Evolutionary conservation across 2,329 filamentous ascomycete species (phyloP).

Genomic region (Ophiostoma angusticollis): DNA sequence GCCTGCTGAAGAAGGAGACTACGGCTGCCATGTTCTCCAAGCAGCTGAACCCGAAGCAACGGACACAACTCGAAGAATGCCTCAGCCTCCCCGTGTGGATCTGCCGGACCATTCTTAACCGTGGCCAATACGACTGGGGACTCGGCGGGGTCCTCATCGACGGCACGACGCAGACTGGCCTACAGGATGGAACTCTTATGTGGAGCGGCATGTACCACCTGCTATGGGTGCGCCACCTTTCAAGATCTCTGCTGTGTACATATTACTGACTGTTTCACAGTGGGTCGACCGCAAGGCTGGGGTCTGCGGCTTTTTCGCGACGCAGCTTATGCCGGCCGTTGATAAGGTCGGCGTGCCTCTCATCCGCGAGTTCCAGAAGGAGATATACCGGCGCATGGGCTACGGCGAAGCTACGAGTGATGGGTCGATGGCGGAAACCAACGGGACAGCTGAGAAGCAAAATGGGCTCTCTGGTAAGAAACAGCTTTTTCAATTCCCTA

Average conservation of each 20-base stretch:
- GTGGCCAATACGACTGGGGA: constrained; percentile 17
- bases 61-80: constrained; percentile 8
- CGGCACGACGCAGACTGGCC: constrained; percentile 8
- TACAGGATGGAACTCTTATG: constrained; percentile 15
- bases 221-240: constrained; percentile 16
- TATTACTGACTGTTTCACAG: background rate
- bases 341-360: constrained; percentile 5
- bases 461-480: too few relatives aligned
- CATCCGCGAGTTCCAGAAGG: constrained; percentile 5
- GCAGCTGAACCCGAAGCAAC: constrained; percentile 10
- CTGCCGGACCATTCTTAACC: constrained; percentile 13
- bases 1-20: constrained; percentile 11
- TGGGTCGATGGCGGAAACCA: too few relatives aligned
- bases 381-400: constrained; percentile 6
- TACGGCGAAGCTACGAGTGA: too few relatives aligned
- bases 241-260: too few relatives aligned
- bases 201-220: constrained; percentile 18
- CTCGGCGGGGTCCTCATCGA: constrained; percentile 15
- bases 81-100: constrained; percentile 15
- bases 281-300: constrained; percentile 17
- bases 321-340: constrained; percentile 13
- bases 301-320: constrained; percentile 17
- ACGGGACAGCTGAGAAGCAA: too few relatives aligned
- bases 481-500: too few relatives aligned
- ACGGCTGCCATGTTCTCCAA: constrained; percentile 15